phyloP scores from a whole-genome alignment of 2,329 filamentous ascomycete species.

The Neospermospora avenae region DNA sequence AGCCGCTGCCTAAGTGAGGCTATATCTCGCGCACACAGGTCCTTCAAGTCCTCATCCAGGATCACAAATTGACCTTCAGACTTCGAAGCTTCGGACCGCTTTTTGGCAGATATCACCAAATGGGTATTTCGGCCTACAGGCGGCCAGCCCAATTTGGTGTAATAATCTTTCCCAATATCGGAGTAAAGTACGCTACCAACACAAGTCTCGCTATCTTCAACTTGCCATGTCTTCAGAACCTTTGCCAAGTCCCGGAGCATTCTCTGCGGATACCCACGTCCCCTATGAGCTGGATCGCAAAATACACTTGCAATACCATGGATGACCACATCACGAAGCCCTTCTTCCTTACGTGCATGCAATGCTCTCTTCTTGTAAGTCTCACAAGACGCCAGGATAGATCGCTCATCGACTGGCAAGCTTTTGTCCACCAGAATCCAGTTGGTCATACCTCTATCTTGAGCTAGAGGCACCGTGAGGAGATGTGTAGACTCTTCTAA shows the following conservation, averaged over 20 bases:
- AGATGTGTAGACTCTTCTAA: constrained; percentile 52
- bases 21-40: constrained; percentile 62
- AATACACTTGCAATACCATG: constrained; percentile 79
- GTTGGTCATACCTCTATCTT: constrained; percentile 53
- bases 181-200: constrained; percentile 73
- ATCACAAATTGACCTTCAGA: constrained; percentile 27
- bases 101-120: constrained; percentile 53
- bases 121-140: constrained; percentile 66
- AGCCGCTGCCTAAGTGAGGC: constrained; percentile 38
- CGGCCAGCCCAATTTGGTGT: constrained; percentile 72
- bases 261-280: constrained; percentile 69
- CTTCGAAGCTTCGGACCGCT: not conserved
- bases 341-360: constrained; percentile 28
- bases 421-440: constrained; percentile 58
- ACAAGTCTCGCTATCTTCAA: constrained; percentile 36
- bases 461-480: constrained; percentile 52
- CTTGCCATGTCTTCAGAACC: constrained; percentile 48
- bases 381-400: constrained; percentile 62
- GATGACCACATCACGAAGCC: constrained; percentile 51
- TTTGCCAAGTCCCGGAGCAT: constrained; percentile 66
- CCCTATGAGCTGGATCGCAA: constrained; percentile 61
- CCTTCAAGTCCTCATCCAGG: constrained; percentile 58
- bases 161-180: constrained; percentile 80
- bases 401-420: constrained; percentile 40
- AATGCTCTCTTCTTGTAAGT: constrained; percentile 56